Evolutionary conservation across 2,329 filamentous ascomycete genomes (phyloP).

Genomic region (Colletotrichum sidae): DNA sequence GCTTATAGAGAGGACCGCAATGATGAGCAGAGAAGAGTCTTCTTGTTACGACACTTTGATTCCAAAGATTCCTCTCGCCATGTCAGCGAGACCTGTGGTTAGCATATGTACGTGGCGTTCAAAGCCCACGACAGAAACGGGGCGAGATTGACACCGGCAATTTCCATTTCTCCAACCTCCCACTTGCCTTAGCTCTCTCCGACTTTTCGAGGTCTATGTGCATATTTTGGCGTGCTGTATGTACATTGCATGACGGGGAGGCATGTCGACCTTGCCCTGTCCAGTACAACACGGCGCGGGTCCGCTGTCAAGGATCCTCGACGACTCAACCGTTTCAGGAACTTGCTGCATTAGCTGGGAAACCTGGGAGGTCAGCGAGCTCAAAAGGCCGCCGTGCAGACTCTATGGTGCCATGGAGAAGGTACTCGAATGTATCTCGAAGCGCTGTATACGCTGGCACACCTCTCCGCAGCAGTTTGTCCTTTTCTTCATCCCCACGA

Average conservation of each 20-base stretch:
- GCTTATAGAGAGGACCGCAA: not conserved
- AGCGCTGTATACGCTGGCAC: conserved; percentile 13
- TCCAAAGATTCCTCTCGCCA: too few species aligned
- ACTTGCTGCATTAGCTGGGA: conserved; percentile 29
- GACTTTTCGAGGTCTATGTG: conserved; percentile 2
- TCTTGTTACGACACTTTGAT: too few species aligned
- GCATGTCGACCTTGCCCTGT: conserved; percentile 13
- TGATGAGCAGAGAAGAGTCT: too few species aligned
- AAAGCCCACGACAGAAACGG: not conserved
- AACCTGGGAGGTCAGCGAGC: conserved; percentile 29
- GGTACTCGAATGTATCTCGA: conserved; percentile 26
- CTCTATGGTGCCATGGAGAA: conserved; percentile 20
- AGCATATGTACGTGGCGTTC: not conserved
- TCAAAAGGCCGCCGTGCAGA: conserved; percentile 27
- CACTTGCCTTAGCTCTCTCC: not conserved
- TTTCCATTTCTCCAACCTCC: not conserved
- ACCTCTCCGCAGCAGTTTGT: not conserved
- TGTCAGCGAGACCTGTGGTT: not conserved
- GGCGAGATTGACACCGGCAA: conserved; percentile 1
- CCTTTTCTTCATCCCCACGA: not conserved
- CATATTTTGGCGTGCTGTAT: conserved; percentile 12
- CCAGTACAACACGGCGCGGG: conserved; percentile 6
- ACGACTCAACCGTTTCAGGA: conserved; percentile 24
- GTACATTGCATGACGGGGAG: conserved; percentile 15
- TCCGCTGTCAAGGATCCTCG: conserved; percentile 21